A percentile compares a stretch with the other conserved stretches of the same genome.
phyloP scores from a whole-genome alignment of 306 rosid genomes.

The Cucurbita ficifolia region DNA sequence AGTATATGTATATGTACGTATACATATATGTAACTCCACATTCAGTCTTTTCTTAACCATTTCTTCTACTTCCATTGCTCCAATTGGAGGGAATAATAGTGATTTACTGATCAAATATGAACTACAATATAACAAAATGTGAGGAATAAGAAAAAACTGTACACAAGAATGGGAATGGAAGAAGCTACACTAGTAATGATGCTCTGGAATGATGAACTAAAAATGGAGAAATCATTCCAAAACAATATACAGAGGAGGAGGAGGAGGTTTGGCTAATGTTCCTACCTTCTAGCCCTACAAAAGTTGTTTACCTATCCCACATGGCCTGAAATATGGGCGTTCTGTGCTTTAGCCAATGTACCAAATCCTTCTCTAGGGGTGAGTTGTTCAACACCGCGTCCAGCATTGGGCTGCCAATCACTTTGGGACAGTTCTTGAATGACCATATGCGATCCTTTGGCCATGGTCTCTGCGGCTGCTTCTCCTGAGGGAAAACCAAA shows the following conservation, averaged over 20 bases:
- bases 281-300: slow-evolving; percentile 29
- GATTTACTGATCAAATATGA: slow-evolving; percentile 5
- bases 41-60: not conserved
- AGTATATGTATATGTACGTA: too few relatives aligned
- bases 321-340: slow-evolving; percentile 58
- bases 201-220: slow-evolving; percentile 23
- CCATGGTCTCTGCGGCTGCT: slow-evolving; percentile 85
- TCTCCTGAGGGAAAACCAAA: slow-evolving; percentile 36
- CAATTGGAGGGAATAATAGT: slow-evolving; percentile 7
- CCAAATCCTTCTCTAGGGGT: slow-evolving; percentile 71
- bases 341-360: slow-evolving; percentile 92
- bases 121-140: not conserved
- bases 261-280: slow-evolving; percentile 11
- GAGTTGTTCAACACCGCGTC: slow-evolving; percentile 51
- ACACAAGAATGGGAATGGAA: slow-evolving; percentile 8
- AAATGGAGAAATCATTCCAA: slow-evolving; percentile 28
- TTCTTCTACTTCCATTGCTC: slow-evolving; percentile 3
- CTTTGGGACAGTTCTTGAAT: slow-evolving; percentile 47
- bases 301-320: slow-evolving; percentile 64
- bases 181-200: not conserved
- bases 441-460: slow-evolving; percentile 93
- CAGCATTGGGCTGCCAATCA: slow-evolving; percentile 91
- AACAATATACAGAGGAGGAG: slow-evolving; percentile 9
- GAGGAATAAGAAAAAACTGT: not conserved
- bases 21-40: too few relatives aligned